Conservation (phyloP, 768 basidiomycete genomes). For the Suillus tomentosus region DNA sequence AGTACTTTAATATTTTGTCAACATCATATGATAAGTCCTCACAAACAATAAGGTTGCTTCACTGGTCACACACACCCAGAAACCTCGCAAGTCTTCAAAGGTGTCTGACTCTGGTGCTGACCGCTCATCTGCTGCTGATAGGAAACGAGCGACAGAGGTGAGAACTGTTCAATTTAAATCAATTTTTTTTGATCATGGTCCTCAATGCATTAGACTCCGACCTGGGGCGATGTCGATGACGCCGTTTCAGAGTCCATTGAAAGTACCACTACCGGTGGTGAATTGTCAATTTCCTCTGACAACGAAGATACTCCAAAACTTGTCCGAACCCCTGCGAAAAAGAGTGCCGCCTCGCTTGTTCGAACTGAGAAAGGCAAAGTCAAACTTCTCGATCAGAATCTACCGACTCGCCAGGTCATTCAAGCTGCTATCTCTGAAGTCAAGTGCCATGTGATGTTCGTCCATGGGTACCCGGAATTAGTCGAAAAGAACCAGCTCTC, state of each 20-base stretch:
- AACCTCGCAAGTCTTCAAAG: not conserved
- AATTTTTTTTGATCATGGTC: not conserved
- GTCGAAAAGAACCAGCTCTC: not conserved
- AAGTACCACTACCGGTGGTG: not conserved
- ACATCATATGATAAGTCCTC: not conserved
- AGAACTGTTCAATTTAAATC: not conserved
- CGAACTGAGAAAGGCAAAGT: not conserved
- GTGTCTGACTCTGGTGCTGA: not conserved
- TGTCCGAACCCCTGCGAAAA: not conserved
- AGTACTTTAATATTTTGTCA: not conserved
- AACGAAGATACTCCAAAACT: not conserved
- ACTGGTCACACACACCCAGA: not conserved
- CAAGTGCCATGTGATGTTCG: slow-evolving; percentile 1
- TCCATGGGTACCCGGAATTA: not conserved
- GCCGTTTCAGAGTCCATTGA: not conserved
- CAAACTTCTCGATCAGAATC: not conserved
- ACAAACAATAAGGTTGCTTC: slow-evolving; percentile 1
- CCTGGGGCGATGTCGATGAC: not conserved
- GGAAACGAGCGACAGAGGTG: not conserved
- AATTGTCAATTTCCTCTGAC: not conserved
- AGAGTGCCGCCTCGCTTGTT: not conserved
- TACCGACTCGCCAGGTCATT: not conserved
- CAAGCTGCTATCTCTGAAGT: not conserved
- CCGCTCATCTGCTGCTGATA: not conserved
- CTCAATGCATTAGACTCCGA: not conserved